Percentiles rank a stretch among this genome's conserved stretches.
Evolutionary conservation across 2,329 filamentous ascomycete genomes (phyloP).

Genomic region (Eutypella sp.): DNA sequence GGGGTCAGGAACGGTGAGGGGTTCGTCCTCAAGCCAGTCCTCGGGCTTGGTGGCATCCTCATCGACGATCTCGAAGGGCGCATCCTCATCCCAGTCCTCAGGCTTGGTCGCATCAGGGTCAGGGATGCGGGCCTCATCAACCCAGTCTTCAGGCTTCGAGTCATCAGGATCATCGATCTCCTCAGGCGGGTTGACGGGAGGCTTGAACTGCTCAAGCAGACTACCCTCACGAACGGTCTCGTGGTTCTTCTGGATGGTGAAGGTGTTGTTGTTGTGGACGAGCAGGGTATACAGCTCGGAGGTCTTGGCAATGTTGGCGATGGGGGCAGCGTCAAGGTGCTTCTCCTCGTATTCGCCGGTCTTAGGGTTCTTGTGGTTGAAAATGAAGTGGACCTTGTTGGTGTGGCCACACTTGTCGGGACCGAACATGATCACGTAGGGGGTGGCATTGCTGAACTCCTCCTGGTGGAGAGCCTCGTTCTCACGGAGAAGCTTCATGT

Average conservation of each 20-base stretch:
- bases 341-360: conserved; percentile 99
- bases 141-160: conserved; percentile 91
- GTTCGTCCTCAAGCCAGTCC: conserved; percentile 93
- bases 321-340: conserved; percentile 80
- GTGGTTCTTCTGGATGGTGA: conserved; percentile 86
- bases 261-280: conserved; percentile 94
- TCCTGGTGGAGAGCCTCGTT: conserved; percentile 96
- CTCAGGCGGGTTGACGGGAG: conserved; percentile 86
- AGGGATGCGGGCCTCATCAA: conserved; percentile 84
- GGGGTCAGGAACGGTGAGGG: conserved; percentile 77
- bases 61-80: conserved; percentile 92
- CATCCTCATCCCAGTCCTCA: conserved; percentile 98
- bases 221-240: conserved; percentile 82
- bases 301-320: conserved; percentile 85
- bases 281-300: conserved; percentile 95
- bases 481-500: conserved; percentile 97
- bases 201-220: conserved; percentile 89
- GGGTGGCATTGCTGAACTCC: conserved; percentile 95
- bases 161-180: conserved; percentile 96
- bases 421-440: conserved; percentile 99
- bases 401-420: conserved; percentile 98
- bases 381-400: conserved; percentile 98
- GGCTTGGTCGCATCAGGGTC: conserved; percentile 95
- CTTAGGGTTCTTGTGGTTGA: conserved; percentile 99
- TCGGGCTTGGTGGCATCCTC: conserved; percentile 86